Evolutionary conservation across 495 filamentous ascomycete species (phyloP), one percentile per base, ranked within the genome.

Genomic region (Penicillium flavigenum): DNA sequence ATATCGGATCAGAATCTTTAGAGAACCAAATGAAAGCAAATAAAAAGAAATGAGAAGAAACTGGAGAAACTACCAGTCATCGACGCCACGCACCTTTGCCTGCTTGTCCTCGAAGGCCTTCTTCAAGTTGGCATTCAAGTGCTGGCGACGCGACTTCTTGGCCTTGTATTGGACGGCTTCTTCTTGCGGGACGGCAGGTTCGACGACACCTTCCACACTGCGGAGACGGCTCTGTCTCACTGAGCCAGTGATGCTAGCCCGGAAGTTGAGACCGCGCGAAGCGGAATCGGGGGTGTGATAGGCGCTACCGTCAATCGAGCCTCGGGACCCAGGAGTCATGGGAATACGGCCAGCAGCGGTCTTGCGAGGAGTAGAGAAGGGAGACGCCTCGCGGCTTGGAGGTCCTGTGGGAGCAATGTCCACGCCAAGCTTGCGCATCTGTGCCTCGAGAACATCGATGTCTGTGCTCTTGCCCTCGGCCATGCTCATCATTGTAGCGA

Each of bases 401-500:
- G 65, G 65, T 54, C n/a, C 66, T 60, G 76, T 62, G 1, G 77
- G 76, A 0, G 78, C 67, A 4, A 88, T 68, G 53, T 77, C 71
- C 6, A 91, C 64, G 3, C 88, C 79, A 9, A 96, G 76, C 49
- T 83, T 86, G 27, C 85, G 82, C 76, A 98, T 86, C 61, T 96
- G 89, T 36, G 83, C 82, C 68, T 96, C 94, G 27, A 98, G 79
- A 11, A 95, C 83, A 69, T 96, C 90, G 47, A 98, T 86, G 60
- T 98, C 94, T 45, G 84, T 86, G 68, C 87, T 91, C 66, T 86
- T 88, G 71, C 86, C 86, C 76, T 96, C 89, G 0, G 87, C 87
- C 90, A 97, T 96, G 57, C 75, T 83, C 51, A 92, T 98, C 84
- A 99, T 89, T 54, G 94, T 96, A 51, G 77, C 76, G 59, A 99